A percentile compares a stretch with the other conserved stretches of the same genome.
Evolutionary conservation across 169 alveolate genomes (phyloP).

Genomic region (Plasmodium fragile): DNA sequence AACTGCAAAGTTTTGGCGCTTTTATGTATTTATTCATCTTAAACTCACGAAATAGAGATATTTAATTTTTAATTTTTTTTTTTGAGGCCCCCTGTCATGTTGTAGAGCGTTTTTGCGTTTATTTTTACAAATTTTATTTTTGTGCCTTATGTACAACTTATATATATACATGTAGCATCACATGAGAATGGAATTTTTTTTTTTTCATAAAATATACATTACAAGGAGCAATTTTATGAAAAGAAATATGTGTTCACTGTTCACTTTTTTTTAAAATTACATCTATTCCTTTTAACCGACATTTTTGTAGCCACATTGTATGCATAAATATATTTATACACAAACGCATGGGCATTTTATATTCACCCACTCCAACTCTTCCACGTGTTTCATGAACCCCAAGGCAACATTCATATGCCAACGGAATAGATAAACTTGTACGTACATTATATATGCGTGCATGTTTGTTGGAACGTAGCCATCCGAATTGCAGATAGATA

Average conservation of each 20-base stretch:
- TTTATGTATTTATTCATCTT: not conserved
- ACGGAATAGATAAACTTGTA: not conserved
- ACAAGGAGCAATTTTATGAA: not conserved
- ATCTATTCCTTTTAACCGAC: not conserved
- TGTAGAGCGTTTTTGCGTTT: not conserved
- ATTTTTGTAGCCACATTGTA: not conserved
- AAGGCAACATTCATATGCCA: not conserved
- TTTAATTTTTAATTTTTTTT: not conserved
- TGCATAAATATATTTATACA: conserved; percentile 5
- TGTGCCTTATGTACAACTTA: not conserved
- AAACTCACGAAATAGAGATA: not conserved
- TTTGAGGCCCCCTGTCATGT: not conserved
- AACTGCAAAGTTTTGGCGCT: not conserved
- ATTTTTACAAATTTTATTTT: not conserved
- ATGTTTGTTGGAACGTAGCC: not conserved
- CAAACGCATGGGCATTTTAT: conserved; percentile 5
- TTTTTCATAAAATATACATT: not conserved
- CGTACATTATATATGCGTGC: not conserved
- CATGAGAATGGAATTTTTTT: not conserved
- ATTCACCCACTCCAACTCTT: not conserved
- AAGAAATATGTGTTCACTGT: not conserved
- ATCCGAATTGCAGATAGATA: not conserved
- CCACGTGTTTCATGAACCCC: not conserved
- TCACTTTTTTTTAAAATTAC: not conserved
- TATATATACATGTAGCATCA: not conserved